Base-by-base conservation (phyloP, 2,329 filamentous ascomycete species). In the Akanthomyces muscarius region DNA sequence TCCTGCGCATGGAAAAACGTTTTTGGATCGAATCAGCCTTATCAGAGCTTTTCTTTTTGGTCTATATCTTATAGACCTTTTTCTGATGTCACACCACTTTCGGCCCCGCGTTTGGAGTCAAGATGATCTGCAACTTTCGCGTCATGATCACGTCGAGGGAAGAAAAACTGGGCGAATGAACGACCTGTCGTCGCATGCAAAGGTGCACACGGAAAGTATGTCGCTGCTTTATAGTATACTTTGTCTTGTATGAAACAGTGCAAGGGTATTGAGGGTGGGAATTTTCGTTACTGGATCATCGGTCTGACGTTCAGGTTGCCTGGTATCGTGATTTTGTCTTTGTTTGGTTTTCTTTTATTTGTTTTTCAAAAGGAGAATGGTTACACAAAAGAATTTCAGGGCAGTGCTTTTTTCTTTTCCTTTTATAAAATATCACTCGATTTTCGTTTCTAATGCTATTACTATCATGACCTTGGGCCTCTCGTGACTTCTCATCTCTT, bases 371-470 rank as follows among this genome's bases (percentile, higher is more conserved):
- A 36, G 60, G 60, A 62, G 51, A 62, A 62, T 62, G 60, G 60
- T 62, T 62, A 62, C 52, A 62, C 44, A 62, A 62, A 62, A 62
- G 60, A 62, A 62, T 42, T 30, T 33, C n/a, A 16, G 60, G 60
- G 45, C 33, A 56, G 44, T 62, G 6, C 44, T 44, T 48, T 55
- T 52, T 45, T n/a, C 8, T 13, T 21, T 28, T 62, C n/a, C 21
- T 21, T 10, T 38, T 5, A 11, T 4, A 33, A 51, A 38, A 41
- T 56, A 42, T 62, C 42, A 41, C 38, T 58, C 11, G 23, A 28
- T 56, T 45, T 54, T 60, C 14, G 14, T 21, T 51, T n/a, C n/a
- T 23, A 4, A 14, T 33, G 23, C 11, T 42, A 16, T 16, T 28
- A 44, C 33, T 13, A 38, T 25, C n/a, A 18, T 58, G 42, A 41